phyloP scores from a whole-genome alignment of 2,329 filamentous ascomycete species.

The Neurospora sp. region DNA sequence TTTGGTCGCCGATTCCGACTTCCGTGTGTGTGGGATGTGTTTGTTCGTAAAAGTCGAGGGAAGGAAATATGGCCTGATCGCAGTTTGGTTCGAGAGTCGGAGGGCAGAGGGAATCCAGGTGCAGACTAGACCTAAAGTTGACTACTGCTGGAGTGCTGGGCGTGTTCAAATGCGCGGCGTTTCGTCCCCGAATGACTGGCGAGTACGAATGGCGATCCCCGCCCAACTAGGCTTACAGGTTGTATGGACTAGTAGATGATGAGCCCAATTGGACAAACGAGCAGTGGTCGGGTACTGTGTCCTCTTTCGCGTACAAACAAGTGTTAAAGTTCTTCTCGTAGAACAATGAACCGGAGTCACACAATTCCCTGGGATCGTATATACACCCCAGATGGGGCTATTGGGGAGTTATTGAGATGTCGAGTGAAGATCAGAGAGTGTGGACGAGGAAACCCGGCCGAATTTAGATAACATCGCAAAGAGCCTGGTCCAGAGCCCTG shows the following conservation, averaged over 20 bases:
- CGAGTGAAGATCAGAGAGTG: not conserved
- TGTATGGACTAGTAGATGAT: not conserved
- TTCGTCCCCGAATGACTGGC: not conserved
- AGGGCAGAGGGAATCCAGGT: not conserved
- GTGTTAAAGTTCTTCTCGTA: not conserved
- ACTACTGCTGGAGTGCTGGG: not conserved
- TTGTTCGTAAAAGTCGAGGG: not conserved
- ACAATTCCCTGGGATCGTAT: not conserved
- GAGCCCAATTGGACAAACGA: not conserved
- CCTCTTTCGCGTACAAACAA: not conserved
- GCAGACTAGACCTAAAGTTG: not conserved
- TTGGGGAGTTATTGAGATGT: not conserved
- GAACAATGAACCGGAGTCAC: not conserved
- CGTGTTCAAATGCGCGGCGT: not conserved
- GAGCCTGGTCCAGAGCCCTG: not conserved
- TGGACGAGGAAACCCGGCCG: not conserved
- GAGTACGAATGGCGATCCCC: not conserved
- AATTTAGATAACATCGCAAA: not conserved
- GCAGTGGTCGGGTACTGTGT: not conserved
- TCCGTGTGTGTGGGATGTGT: not conserved
- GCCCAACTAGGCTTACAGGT: not conserved
- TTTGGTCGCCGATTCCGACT: not conserved
- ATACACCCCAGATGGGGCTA: not conserved
- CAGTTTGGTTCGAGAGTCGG: not conserved
- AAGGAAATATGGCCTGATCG: not conserved